Conservation (phyloP, 495 filamentous ascomycete genomes). For the Poronia punctata region DNA sequence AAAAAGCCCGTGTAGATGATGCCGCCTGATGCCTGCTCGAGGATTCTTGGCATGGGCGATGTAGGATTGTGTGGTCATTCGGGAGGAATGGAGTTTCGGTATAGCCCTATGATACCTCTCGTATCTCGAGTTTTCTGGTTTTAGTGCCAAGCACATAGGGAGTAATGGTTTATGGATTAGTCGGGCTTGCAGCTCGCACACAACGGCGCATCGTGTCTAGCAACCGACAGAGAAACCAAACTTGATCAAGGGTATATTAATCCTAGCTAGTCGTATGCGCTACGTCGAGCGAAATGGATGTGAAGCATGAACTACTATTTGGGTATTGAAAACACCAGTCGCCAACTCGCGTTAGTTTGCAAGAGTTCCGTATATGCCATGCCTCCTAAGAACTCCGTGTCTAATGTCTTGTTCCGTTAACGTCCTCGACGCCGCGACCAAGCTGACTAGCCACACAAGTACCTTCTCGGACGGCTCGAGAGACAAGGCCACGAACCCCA, state of each 20-base stretch:
- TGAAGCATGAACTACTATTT: no score
- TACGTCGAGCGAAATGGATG: no score
- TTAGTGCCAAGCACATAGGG: not conserved
- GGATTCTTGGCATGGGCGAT: not conserved
- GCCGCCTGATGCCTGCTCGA: not conserved
- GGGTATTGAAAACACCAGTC: no score
- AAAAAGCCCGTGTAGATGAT: conserved; percentile 30
- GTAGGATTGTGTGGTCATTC: conserved; percentile 1
- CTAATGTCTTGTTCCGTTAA: conserved; percentile 32
- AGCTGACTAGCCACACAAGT: conserved; percentile 68
- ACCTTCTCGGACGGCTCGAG: conserved; percentile 69
- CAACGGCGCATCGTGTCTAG: no score
- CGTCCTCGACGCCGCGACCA: conserved; percentile 48
- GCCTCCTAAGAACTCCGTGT: not conserved
- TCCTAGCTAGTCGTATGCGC: no score
- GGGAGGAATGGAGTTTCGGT: conserved; percentile 14
- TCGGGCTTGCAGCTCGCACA: no score
- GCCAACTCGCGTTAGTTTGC: no score
- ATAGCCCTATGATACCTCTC: conserved; percentile 15
- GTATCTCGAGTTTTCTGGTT: conserved; percentile 5
- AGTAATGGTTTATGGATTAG: no score
- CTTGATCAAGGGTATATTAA: no score
- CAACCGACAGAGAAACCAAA: no score
- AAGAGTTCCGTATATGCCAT: conserved; percentile 7
- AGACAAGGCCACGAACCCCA: conserved; percentile 58